Percentiles rank a stretch among this genome's conserved stretches.
Evolutionary conservation across 2,329 filamentous ascomycete genomes (phyloP).

Genomic region (Ophiocordyceps camponoti-floridani): DNA sequence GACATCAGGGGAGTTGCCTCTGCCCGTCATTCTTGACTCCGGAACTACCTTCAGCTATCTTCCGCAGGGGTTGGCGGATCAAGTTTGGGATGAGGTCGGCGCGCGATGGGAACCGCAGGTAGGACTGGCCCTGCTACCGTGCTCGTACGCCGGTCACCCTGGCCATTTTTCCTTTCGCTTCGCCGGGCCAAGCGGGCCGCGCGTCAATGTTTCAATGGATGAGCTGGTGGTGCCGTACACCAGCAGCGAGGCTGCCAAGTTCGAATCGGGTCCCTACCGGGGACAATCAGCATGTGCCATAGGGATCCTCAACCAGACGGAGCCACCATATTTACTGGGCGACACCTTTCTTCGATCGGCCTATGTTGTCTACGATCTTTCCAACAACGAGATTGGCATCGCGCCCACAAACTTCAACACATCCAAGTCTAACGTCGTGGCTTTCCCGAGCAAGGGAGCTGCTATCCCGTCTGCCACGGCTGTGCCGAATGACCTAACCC

Average conservation of each 20-base stretch:
- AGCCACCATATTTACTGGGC: conserved; percentile 28
- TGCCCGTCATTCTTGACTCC: conserved; percentile 54
- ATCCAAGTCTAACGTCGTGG: conserved; percentile 27
- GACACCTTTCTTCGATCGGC: conserved; percentile 42
- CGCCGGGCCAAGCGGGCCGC: conserved; percentile 26
- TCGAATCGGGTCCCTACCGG: conserved; percentile 21
- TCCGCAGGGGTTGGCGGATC: conserved; percentile 37
- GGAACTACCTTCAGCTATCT: conserved; percentile 58
- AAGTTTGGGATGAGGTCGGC: conserved; percentile 37
- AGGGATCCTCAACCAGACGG: conserved; percentile 33
- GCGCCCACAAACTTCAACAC: conserved; percentile 38
- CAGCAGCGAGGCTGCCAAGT: conserved; percentile 11
- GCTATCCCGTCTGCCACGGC: conserved; percentile 30
- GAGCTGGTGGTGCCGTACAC: conserved; percentile 33
- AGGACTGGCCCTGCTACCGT: conserved; percentile 29
- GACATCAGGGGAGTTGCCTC: conserved; percentile 22
- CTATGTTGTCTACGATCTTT: conserved; percentile 41
- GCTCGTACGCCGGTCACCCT: conserved; percentile 22
- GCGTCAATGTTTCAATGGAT: conserved; percentile 33
- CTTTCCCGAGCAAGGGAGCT: conserved; percentile 30
- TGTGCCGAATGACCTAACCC: conserved; percentile 19
- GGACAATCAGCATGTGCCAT: conserved; percentile 33
- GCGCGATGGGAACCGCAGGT: conserved; percentile 22
- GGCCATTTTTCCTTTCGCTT: conserved; percentile 38
- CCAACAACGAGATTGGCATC: conserved; percentile 37